These are phyloP conservation scores for Mytilinidion resinicola DNA, from an alignment of 495 filamentous ascomycete genomes.

Conservation along the genomic window DNA sequence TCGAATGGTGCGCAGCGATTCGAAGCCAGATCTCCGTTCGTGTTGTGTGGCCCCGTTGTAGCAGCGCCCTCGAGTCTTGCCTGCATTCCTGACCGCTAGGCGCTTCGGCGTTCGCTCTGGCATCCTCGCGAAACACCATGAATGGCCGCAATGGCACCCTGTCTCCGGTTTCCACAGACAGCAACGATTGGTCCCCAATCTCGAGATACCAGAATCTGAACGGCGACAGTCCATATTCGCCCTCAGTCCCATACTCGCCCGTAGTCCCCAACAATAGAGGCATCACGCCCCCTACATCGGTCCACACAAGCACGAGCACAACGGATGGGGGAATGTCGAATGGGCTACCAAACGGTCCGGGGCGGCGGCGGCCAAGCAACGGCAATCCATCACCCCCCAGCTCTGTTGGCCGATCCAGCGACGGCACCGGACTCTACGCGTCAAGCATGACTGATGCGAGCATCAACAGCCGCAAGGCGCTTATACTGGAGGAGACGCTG, in stretches of 20 bases:
- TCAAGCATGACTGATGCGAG: constrained; percentile 48
- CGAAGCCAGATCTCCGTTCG: neutral
- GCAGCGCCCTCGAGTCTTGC: too few relatives aligned
- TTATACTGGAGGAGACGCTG: constrained; percentile 60
- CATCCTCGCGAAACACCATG: constrained; percentile 38
- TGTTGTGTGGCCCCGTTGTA: too few relatives aligned
- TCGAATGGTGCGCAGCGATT: neutral
- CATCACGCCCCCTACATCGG: constrained; percentile 26
- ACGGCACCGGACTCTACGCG: constrained; percentile 61
- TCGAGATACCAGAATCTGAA: constrained; percentile 25
- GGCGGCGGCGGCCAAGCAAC: constrained; percentile 22
- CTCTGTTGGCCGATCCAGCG: constrained; percentile 75
- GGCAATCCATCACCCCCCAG: constrained; percentile 77
- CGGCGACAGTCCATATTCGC: constrained; percentile 28
- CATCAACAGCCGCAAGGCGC: constrained; percentile 37
- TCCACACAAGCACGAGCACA: constrained; percentile 24
- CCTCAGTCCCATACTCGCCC: constrained; percentile 23
- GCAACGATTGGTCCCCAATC: constrained; percentile 80
- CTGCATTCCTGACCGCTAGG: too few relatives aligned
- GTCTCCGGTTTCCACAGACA: constrained; percentile 75
- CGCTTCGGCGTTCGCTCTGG: too few relatives aligned
- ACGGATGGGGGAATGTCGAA: constrained; percentile 25
- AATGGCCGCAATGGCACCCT: constrained; percentile 61
- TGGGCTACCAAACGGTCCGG: constrained; percentile 16
- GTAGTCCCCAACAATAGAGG: constrained; percentile 18